Evolutionary conservation across 2,329 filamentous ascomycete species (phyloP).

Genomic region (Helotiales sp.): DNA sequence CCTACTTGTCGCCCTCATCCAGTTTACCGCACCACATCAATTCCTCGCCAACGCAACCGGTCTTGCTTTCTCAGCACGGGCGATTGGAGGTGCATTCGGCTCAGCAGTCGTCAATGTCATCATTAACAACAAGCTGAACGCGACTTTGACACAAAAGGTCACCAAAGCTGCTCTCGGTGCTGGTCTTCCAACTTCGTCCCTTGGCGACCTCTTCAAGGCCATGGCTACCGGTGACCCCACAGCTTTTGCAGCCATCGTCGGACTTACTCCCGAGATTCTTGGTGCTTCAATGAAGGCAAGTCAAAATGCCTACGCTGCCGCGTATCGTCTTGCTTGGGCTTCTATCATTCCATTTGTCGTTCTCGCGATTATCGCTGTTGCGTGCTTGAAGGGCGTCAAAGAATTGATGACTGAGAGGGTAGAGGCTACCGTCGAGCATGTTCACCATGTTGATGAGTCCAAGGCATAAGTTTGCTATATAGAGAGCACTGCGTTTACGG

Average conservation of each 20-base stretch:
- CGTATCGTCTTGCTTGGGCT: conserved; percentile 56
- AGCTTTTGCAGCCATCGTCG: conserved; percentile 12
- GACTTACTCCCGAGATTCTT: conserved; percentile 46
- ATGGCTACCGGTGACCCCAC: conserved; percentile 44
- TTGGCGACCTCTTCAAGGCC: conserved; percentile 47
- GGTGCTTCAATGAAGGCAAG: conserved; percentile 48
- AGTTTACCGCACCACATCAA: conserved; percentile 58
- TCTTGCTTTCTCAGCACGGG: conserved; percentile 57
- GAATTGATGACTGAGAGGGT: conserved; percentile 60
- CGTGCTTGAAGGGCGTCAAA: conserved; percentile 52
- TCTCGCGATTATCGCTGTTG: conserved; percentile 51
- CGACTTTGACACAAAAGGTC: conserved; percentile 48
- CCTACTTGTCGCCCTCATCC: conserved; percentile 55
- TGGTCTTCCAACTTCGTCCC: conserved; percentile 48
- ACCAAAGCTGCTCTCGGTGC: conserved; percentile 49
- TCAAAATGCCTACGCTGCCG: conserved; percentile 51
- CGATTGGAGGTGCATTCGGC: conserved; percentile 59
- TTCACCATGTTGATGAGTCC: conserved; percentile 8
- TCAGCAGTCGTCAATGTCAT: conserved; percentile 59
- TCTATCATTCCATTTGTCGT: conserved; percentile 58
- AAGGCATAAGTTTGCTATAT: conserved; percentile 3
- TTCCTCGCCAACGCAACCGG: conserved; percentile 59
- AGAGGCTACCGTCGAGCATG: conserved; percentile 55
- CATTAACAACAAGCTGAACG: conserved; percentile 52
- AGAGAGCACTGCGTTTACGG: background rate